Conservation (phyloP, 1,284 basidiomycete genomes). For the Naganishia albida region DNA sequence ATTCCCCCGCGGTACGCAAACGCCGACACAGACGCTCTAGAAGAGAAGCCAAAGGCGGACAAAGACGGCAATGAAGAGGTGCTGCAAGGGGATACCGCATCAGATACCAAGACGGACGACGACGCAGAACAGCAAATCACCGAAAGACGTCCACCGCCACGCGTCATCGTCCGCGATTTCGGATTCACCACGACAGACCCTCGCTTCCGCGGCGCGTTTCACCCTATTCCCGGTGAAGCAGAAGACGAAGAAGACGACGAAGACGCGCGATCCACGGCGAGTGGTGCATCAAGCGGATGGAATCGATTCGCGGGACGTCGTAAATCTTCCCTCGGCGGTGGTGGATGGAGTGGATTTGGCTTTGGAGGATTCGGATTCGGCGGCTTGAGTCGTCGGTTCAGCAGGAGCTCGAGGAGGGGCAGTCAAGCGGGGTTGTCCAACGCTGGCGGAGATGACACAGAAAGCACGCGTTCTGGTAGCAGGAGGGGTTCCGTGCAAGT, state of each 20-base stretch:
- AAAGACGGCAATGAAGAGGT: neutral
- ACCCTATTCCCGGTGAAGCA: conserved; percentile 30
- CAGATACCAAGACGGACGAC: conserved; percentile 34
- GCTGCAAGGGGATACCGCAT: neutral
- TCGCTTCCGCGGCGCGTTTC: conserved; percentile 24
- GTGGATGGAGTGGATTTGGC: conserved; percentile 25
- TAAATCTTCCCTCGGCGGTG: conserved; percentile 28
- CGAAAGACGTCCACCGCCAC: conserved; percentile 22
- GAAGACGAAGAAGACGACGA: conserved; percentile 39
- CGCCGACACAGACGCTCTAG: neutral
- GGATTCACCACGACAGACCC: conserved; percentile 19
- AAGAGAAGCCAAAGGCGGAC: neutral
- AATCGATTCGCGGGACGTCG: conserved; percentile 20
- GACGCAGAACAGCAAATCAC: conserved; percentile 34
- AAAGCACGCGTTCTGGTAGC: conserved; percentile 3
- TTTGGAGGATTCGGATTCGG: conserved; percentile 25
- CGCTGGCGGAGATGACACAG: conserved; percentile 5
- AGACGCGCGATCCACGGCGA: neutral
- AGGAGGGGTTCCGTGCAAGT: conserved; percentile 22
- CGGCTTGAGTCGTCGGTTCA: conserved; percentile 18
- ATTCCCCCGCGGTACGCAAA: conserved; percentile 17
- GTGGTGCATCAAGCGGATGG: conserved; percentile 24
- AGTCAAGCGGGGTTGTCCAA: conserved; percentile 26
- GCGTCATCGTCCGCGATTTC: conserved; percentile 26
- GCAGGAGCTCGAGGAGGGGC: conserved; percentile 19